Base-by-base conservation (phyloP, 169 alveolate species). In the Cryptosporidium parvum region DNA sequence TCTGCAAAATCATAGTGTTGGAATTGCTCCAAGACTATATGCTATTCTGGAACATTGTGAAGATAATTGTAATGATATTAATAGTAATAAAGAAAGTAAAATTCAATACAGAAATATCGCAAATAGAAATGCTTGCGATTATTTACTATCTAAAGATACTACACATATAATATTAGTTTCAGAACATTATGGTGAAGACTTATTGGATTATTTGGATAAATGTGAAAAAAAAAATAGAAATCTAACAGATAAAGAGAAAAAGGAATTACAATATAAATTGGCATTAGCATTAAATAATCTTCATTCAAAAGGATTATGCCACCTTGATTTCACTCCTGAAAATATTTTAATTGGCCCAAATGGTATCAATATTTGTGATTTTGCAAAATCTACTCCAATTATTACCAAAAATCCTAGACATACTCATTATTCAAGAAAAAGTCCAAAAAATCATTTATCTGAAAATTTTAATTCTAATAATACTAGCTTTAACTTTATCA, bases 291-390 rank as follows among this genome's bases (percentile, higher is more conserved):
- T 93, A 48, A 86, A 85, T 56, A 48, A 93, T 9, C 84, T 94
- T 45, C 96, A 94, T 62, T 70, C 91, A 37, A 94, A 93, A n/a
- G 96, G 96, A 14, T 42, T 94, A 7, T 86, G 95, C n/a, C 96
- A 94, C 70, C 92, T 94, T 14, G 96, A 94, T 70, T 59, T 94
- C 35, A 94, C 96, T 14, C 96, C 96, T 9, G 96, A 94, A 67
- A 94, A 94, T 86, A 93, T 94, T 33, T 92, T 94, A 42, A 91
- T 94, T 21, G 91, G 94, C 3, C 92, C 92, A 7, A 86, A 68
- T 56, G 94, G 93, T 75, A 87, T 94, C 62, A 92, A 92, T 70
- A 70, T 93, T 37, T 94, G 96, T 87, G 96, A 94, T 39, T 86
- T 94, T 69, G 94, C 95, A 0, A 94, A 94, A 58, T 91, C 95